Evolutionary conservation across 805 yeast genomes (phyloP), one percentile per base, ranked within the genome.

Genomic region (Kockiozyma suomiensis): DNA sequence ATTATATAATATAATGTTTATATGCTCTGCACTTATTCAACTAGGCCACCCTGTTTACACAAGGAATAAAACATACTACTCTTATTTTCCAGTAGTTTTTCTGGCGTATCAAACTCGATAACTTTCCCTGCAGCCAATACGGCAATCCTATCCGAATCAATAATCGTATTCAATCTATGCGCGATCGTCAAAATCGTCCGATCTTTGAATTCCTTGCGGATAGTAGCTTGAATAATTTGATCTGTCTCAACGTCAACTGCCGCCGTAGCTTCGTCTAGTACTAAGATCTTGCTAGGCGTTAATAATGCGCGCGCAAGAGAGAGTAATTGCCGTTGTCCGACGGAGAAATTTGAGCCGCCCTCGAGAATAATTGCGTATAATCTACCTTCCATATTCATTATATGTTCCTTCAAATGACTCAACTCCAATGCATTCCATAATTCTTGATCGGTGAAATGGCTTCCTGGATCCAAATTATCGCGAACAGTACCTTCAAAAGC

Each of bases 231-330:
- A 43, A 90, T 81, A 53, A 89, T 79, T 66, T 82, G 80, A 70
- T 90, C 96, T 0, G 96, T 90, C 70, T 89, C 89, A 17, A 87
- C 88, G 72, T 90, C 96, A 25, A 89, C 94, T n/a, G 96, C 89
- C 0, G 96, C 93, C 1, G 87, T 84, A 12, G 87, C 97, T 74
- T 90, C 97, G 72, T 90, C 97, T 56, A 90, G 75, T 57, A 90
- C 89, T 60, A 90, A 77, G 60, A 90, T 85, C 70, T 83, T 85
- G 2, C 93, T 81, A 32, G 86, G 81, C 46, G 90, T 80, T 50
- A 90, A 85, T 70, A 90, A 77, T 0, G 96, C 94, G 67, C 97
- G 80, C 1, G 96, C 92, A 63, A 90, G 80, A 6, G 96, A 89
- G 70, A 90, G 76, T 61, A 91, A 76, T 74, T 91, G 97, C 67